Evolutionary conservation across 2,329 filamentous ascomycete genomes (phyloP), one percentile per base, ranked within the genome.

Genomic region (Lecanicillium sp.): DNA sequence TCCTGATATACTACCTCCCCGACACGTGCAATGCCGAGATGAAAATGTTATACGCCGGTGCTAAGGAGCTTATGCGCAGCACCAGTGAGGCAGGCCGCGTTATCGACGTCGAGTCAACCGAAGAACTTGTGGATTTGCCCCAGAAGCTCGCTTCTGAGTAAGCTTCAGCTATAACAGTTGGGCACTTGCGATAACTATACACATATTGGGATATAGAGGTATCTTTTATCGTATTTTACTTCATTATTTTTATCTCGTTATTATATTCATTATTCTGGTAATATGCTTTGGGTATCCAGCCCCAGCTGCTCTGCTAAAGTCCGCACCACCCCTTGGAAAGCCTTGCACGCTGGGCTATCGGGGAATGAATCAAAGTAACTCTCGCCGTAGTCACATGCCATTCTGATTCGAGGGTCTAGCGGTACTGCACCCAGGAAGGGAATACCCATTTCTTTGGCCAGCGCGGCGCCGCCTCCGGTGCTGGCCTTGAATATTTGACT

Each of bases 361-460:
- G 91, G 89, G 65, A 89, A 98, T 20, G 83, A 84, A 61, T 97
- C 90, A 61, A 97, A 87, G 67, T 94, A 98, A 67, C 90, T 96
- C 78, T 98, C 93, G 5, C 94, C 93, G 66, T 87, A 96, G 66
- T 98, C 93, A 61, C 91, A 96, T 3, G 90, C 86, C 87, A 96
- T 94, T 8, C 93, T 87, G 56, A 98, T 95, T 53, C 91, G 75
- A 3, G 93, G 91, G 61, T 98, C 93, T 44, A 98, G 70, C 30
- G 93, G 93, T 11, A 98, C 90, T 11, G 86, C 79, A 1, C 93
- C 93, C 21, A 98, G 67, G 63, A 95, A 98, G 0, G 87, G 87
- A 12, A 98, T 86, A 2, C 78, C 79, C 76, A 91, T 89, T 65
- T 97, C 91, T 63, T 85, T 75, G 2, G 93, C 91, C 55, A 98